Conservation (phyloP, 2,329 filamentous ascomycete genomes). For the Rachicladosporium sp. region DNA sequence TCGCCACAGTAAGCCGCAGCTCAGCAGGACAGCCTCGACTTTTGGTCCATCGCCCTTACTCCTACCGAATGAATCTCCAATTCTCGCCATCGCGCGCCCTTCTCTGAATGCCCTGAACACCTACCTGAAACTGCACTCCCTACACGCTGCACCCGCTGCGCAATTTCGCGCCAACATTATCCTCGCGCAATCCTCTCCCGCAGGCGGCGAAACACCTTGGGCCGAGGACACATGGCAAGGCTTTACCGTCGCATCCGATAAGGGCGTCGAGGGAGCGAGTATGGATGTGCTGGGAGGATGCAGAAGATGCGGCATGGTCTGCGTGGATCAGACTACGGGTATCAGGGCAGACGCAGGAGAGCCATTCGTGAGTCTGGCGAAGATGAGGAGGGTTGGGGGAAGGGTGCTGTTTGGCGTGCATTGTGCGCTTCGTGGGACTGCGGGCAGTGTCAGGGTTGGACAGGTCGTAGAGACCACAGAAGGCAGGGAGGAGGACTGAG, state of each 20-base stretch:
- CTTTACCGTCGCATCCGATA: slow-evolving; percentile 47
- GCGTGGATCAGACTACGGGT: slow-evolving; percentile 74
- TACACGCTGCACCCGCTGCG: slow-evolving; percentile 54
- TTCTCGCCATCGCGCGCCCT: slow-evolving; percentile 68
- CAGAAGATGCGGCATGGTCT: slow-evolving; percentile 90
- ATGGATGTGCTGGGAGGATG: slow-evolving; percentile 73
- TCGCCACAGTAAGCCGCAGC: slow-evolving; percentile 59
- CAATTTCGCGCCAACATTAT: slow-evolving; percentile 87
- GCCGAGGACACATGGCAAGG: slow-evolving; percentile 67
- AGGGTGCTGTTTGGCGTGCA: slow-evolving; percentile 88
- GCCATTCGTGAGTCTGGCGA: slow-evolving; percentile 77
- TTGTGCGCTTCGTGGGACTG: slow-evolving; percentile 21
- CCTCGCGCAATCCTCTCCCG: slow-evolving; percentile 41
- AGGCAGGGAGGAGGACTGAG: too few relatives aligned
- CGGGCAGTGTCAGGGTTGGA: neutral
- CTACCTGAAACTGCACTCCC: slow-evolving; percentile 49
- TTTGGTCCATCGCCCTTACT: slow-evolving; percentile 49
- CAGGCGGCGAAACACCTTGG: slow-evolving; percentile 48
- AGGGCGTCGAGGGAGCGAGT: slow-evolving; percentile 27
- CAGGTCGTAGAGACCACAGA: too few relatives aligned
- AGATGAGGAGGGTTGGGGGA: slow-evolving; percentile 70
- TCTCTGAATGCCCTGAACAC: slow-evolving; percentile 70
- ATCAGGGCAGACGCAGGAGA: slow-evolving; percentile 55
- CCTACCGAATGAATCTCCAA: slow-evolving; percentile 86
- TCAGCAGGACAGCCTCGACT: slow-evolving; percentile 24